These are phyloP conservation scores for Aquilaria malaccensis DNA, from an alignment of 345 rosid species.

Conservation along the genomic window DNA sequence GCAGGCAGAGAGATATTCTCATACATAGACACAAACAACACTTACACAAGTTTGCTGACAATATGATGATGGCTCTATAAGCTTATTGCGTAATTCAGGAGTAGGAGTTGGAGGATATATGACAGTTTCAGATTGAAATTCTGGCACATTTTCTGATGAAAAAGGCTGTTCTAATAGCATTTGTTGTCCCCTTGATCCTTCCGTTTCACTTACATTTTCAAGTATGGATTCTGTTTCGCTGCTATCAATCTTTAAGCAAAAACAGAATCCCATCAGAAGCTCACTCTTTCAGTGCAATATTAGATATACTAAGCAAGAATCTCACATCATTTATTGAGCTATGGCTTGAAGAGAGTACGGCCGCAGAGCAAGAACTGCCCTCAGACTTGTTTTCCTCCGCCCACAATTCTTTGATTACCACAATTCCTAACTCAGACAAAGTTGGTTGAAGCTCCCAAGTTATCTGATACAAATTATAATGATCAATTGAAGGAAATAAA, in stretches of 20 bases:
- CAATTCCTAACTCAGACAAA: conserved; percentile 19
- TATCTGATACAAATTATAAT: conserved; percentile 21
- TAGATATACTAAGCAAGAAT: conserved; percentile 1
- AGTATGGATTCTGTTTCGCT: conserved; percentile 10
- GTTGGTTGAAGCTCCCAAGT: conserved; percentile 31
- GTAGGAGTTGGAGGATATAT: conserved; percentile 2
- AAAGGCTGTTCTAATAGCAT: conserved; percentile 1
- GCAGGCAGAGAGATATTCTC: too few relatives aligned
- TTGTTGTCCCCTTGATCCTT: conserved; percentile 3
- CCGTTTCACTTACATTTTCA: conserved; percentile 7
- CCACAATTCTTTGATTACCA: conserved; percentile 21
- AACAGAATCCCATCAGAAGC: not conserved
- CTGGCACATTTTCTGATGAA: not conserved
- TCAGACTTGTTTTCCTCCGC: conserved; percentile 1
- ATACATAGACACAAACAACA: too few relatives aligned
- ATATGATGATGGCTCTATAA: not conserved
- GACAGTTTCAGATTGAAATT: conserved; percentile 2
- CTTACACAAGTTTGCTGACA: not conserved
- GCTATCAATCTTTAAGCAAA: conserved; percentile 12
- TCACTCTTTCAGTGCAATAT: not conserved
- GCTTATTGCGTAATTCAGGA: conserved; percentile 2
- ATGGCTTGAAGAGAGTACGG: conserved; percentile 4
- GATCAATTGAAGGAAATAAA: not conserved
- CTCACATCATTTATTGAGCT: conserved; percentile 15
- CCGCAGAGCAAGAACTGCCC: conserved; percentile 5